phyloP scores from a whole-genome alignment of 306 rosid genomes.

The Vigna radiata region DNA sequence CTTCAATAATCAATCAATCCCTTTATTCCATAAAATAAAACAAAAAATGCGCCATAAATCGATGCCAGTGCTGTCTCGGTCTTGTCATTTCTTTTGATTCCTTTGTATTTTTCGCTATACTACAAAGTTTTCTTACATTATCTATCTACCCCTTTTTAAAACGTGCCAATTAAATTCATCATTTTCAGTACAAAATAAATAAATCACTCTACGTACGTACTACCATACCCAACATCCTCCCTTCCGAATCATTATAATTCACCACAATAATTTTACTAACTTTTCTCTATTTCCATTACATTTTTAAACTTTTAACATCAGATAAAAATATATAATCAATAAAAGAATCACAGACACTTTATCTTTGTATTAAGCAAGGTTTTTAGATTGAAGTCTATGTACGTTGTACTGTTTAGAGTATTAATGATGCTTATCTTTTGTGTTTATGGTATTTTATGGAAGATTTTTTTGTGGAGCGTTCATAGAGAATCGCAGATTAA shows the following conservation, averaged over 20 bases:
- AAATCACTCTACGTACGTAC: no score
- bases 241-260: no score
- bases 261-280: no score
- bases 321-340: no score
- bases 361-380: not conserved
- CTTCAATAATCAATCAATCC: not conserved
- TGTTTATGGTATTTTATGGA: no score
- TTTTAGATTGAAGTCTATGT: not conserved
- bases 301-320: no score
- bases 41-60: not conserved
- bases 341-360: not conserved
- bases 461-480: not conserved
- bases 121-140: not conserved
- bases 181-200: not conserved
- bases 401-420: not conserved
- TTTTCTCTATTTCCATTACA: no score
- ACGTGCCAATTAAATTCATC: not conserved
- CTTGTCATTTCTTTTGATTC: conserved; percentile 29
- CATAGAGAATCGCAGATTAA: not conserved
- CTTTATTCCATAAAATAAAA: not conserved
- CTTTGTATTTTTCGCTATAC: not conserved
- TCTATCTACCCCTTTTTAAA: no score
- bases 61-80: not conserved
- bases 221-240: no score
- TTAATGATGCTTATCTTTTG: not conserved